Evolutionary conservation across 371 early-diverging fungal species (phyloP).

Genomic region (Conidiobolus incongruus): DNA sequence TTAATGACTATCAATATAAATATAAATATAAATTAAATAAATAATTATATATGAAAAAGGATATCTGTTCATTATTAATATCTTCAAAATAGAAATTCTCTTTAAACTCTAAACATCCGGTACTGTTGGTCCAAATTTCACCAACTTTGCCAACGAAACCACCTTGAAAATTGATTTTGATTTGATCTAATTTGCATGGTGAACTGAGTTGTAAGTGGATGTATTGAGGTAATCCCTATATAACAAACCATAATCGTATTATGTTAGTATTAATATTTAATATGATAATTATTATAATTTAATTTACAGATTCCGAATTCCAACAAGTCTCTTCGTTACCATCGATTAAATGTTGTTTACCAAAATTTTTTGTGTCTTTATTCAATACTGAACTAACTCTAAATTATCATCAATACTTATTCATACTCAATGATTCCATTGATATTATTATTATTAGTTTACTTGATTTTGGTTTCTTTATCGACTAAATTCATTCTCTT

Average conservation of each 20-base stretch:
- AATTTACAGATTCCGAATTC: constrained; percentile 69
- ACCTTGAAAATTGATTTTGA: constrained; percentile 69
- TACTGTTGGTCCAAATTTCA: constrained; percentile 12
- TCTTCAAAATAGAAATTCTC: constrained; percentile 37
- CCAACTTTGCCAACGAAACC: constrained; percentile 71
- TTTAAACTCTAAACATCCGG: constrained; percentile 17
- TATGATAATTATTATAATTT: not conserved
- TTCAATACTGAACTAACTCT: constrained; percentile 82
- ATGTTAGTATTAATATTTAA: not conserved
- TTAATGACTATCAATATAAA: not conserved
- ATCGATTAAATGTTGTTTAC: constrained; percentile 63
- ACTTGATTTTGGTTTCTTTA: no score
- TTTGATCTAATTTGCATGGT: constrained; percentile 15
- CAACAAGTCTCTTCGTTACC: constrained; percentile 69
- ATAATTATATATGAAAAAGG: constrained; percentile 5
- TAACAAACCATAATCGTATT: no score
- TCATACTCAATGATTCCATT: no score
- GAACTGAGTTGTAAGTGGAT: constrained; percentile 45
- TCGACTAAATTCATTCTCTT: no score
- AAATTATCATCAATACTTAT: not conserved
- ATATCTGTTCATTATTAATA: constrained; percentile 30
- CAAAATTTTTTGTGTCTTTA: constrained; percentile 46
- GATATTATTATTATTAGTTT: no score
- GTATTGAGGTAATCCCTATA: constrained; percentile 60
- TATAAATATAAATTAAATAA: not conserved